phyloP scores from a whole-genome alignment of 2,329 filamentous ascomycete genomes.

The Fusarium mundagurra region DNA sequence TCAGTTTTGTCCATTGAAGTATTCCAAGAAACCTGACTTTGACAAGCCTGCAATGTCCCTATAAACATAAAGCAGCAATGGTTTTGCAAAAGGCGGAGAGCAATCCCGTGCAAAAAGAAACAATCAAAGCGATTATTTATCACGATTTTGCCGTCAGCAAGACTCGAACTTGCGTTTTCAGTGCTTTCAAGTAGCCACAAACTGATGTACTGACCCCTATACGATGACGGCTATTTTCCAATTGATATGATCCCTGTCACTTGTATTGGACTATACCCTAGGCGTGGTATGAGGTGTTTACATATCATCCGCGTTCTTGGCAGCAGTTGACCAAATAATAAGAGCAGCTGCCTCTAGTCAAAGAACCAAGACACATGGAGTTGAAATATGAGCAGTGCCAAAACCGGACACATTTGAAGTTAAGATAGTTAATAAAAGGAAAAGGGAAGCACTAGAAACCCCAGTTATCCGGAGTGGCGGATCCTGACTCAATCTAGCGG shows the following conservation, averaged over 20 bases:
- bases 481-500: constrained; percentile 29
- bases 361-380: neutral
- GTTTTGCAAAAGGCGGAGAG: neutral
- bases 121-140: neutral
- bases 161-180: constrained; percentile 22
- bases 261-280: neutral
- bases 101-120: neutral
- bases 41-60: neutral
- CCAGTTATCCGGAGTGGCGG: constrained; percentile 29
- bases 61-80: neutral
- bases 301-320: too few species aligned
- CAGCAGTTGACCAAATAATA: neutral
- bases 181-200: constrained; percentile 10
- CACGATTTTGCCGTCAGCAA: constrained; percentile 7
- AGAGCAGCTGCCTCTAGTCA: neutral
- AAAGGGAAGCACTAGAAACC: constrained; percentile 20
- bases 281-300: fast-evolving
- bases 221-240: constrained; percentile 38
- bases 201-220: constrained; percentile 40
- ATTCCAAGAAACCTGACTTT: neutral
- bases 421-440: neutral
- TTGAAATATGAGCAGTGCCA: neutral
- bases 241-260: neutral
- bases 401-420: neutral
- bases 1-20: neutral